Base-by-base conservation (phyloP, 208 protist genomes). In the Trypanosoma congolense region DNA sequence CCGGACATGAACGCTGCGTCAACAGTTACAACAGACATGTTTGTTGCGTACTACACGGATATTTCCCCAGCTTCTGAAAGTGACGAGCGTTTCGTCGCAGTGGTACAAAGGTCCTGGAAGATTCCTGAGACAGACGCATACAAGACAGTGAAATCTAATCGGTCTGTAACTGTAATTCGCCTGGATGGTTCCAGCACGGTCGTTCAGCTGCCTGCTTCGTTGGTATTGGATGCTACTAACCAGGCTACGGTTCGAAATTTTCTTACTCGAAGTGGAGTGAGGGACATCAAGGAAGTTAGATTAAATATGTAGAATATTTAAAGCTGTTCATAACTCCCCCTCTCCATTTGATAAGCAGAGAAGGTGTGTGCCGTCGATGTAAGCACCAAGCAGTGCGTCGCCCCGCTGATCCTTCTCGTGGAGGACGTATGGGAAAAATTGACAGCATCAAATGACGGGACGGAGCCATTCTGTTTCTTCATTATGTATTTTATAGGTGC, bases 21-120 rank as follows among this genome's bases (percentile, higher is more conserved):
- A 8, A 83, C 76, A 5, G 79, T 96, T 35, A 86, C 73, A 21
- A 52, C 86, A 6, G 73, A 86, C 14, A 80, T 92, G 49, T 96
- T 94, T 66, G 59, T 88, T 19, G 85, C 92, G 44, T 96, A 95
- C 79, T 95, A 96, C 75, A 83, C 74, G 25, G 90, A 96, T 68
- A 56, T 96, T 51, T 93, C 84, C 19, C 85, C 82, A 14, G 65
- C 75, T 14, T 72, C 79, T 24, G 65, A 86, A 25, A 68, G 79
- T 19, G 90, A 96, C 44, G 83, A 78, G n/a, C 75, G 87, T 53
- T 96, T 96, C 69, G 51, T 83, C n/a, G 40, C 26, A 12, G 65
- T 80, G 24, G 26, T 96, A 47, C 56, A 77, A 31, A 65, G 68
- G 57, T 69, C 70, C 33, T 96, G 90, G 90, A 49, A 35, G 12